Evolutionary conservation across 2,329 filamentous ascomycete species (phyloP).

Genomic region (Metarhizium rileyi): DNA sequence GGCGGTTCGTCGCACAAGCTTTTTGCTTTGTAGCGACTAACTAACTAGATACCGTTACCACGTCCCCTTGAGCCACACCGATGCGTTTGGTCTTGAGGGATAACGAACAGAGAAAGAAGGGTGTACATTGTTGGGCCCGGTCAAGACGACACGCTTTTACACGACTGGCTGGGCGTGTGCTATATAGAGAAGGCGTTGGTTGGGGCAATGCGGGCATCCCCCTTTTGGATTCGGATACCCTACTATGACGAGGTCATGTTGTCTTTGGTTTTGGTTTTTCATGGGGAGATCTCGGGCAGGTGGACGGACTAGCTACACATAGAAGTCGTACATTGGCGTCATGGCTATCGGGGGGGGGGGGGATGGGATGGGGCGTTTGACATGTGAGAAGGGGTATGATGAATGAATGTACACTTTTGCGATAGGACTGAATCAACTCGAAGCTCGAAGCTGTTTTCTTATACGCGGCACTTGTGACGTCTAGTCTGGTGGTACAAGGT

Average conservation of each 20-base stretch:
- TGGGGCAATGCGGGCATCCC: background rate
- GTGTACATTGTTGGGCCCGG: background rate
- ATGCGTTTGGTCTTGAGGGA: background rate
- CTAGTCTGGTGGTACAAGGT: too few species aligned
- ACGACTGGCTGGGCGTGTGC: background rate
- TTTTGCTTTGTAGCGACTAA: background rate
- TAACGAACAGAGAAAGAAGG: background rate
- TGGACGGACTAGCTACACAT: background rate
- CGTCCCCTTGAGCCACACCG: background rate
- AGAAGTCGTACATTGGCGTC: conserved; percentile 1
- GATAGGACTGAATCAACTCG: background rate
- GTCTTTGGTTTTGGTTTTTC: background rate
- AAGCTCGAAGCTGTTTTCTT: too few species aligned
- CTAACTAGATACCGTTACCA: too few species aligned
- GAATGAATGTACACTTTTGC: background rate
- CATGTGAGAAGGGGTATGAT: background rate
- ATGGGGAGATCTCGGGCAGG: background rate
- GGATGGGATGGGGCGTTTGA: background rate
- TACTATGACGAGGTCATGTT: background rate
- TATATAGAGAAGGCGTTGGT: background rate
- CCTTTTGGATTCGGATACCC: background rate
- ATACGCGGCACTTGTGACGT: too few species aligned
- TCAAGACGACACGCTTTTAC: background rate
- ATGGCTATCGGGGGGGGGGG: background rate
- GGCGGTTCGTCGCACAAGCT: background rate